Conservation (phyloP, 768 basidiomycete species). For the Hygrocybe punicea region DNA sequence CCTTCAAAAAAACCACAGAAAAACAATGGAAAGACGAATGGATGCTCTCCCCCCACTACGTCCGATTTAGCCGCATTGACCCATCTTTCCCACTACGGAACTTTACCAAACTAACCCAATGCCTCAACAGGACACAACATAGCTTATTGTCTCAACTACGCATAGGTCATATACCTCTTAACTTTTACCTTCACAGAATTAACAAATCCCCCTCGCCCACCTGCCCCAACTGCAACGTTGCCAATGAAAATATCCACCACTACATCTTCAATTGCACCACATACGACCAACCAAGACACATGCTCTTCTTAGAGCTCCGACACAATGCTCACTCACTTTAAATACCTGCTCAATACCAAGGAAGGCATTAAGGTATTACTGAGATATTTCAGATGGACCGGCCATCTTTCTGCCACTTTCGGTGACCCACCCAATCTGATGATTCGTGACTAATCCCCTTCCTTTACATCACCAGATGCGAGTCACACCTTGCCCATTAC, state of each 20-base stretch:
- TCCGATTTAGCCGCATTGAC: background rate
- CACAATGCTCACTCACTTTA: background rate
- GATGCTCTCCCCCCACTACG: background rate
- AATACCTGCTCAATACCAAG: background rate
- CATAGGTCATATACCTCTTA: conserved; percentile 30
- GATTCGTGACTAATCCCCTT: too few species aligned
- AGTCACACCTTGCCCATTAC: too few species aligned
- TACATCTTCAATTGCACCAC: conserved; percentile 27
- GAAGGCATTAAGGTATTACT: background rate
- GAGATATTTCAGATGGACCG: background rate
- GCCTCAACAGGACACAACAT: background rate
- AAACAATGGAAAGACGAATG: conserved; percentile 5
- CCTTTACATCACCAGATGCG: too few species aligned
- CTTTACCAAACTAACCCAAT: conserved; percentile 4
- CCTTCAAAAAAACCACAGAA: conserved; percentile 10
- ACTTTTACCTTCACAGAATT: conserved; percentile 30
- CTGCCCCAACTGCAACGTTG: conserved; percentile 24
- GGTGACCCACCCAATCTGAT: background rate
- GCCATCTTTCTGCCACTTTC: background rate
- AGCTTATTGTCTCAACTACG: conserved; percentile 30
- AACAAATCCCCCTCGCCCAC: conserved; percentile 18
- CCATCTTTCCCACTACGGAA: background rate
- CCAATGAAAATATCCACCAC: conserved; percentile 29
- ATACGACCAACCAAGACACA: conserved; percentile 11
- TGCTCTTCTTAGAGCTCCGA: background rate